These are phyloP conservation scores for Anthoceros angustus DNA, from an alignment of 225 moss, liverwort and hornwort genomes.

Conservation along the genomic window DNA sequence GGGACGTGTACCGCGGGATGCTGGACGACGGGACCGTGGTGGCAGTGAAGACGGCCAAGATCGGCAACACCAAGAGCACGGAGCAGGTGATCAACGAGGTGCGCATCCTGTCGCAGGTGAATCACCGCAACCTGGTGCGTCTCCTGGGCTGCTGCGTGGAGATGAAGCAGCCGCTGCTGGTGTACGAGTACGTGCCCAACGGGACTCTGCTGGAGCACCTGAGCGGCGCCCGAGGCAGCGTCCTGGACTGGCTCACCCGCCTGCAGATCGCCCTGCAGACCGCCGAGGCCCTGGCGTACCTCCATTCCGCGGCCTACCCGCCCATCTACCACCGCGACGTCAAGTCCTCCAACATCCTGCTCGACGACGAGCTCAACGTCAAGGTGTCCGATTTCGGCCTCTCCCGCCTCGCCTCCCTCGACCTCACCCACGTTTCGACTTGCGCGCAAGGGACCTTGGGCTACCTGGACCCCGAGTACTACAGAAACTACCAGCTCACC, in stretches of 20 bases:
- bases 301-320: constrained; percentile 65
- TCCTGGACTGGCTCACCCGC: constrained; percentile 57
- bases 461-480: constrained; percentile 32
- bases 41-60: constrained; percentile 8
- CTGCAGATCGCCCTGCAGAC: constrained; percentile 55
- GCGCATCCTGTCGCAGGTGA: constrained; percentile 15
- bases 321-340: constrained; percentile 80
- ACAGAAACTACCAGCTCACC: constrained; percentile 30
- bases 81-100: constrained; percentile 16
- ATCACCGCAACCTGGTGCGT: constrained; percentile 13
- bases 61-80: background rate
- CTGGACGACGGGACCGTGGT: constrained; percentile 8
- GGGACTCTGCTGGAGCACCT: constrained; percentile 14
- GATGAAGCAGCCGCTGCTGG: constrained; percentile 7
- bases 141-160: constrained; percentile 18
- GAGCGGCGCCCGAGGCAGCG: constrained; percentile 12
- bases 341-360: constrained; percentile 78
- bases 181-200: constrained; percentile 14
- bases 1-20: background rate
- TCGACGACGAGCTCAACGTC: constrained; percentile 43
- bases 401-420: constrained; percentile 35
- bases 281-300: constrained; percentile 50
- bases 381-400: constrained; percentile 84
- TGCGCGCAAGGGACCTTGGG: constrained; percentile 31
- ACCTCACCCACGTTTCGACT: constrained; percentile 17